A percentile compares a stretch with the other conserved stretches of the same genome.
phyloP scores from a whole-genome alignment of 768 basidiomycete genomes.

The Sarcodon sp. region DNA sequence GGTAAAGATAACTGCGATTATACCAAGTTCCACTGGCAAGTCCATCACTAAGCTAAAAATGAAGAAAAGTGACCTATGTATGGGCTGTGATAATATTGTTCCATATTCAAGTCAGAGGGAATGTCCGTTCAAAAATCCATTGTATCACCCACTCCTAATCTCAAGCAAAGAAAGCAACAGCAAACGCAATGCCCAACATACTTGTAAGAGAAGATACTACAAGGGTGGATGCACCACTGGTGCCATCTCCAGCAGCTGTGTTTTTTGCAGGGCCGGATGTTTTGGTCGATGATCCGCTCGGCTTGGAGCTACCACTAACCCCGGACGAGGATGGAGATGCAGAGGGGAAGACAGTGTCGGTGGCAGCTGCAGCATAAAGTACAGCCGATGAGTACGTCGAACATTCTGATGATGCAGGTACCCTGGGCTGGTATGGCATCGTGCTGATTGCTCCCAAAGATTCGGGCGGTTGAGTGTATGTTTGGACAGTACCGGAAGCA shows the following conservation, averaged over 20 bases:
- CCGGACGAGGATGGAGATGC: constrained; percentile 4
- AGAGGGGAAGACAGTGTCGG: constrained; percentile 4
- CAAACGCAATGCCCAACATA: constrained; percentile 18
- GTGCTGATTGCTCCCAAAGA: constrained; percentile 28
- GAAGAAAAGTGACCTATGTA: not conserved
- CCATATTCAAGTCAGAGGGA: not conserved
- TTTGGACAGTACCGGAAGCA: constrained; percentile 23
- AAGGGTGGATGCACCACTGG: constrained; percentile 9
- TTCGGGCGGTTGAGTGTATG: constrained; percentile 36
- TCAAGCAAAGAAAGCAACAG: constrained; percentile 23
- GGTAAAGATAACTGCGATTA: too few species aligned
- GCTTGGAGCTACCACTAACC: constrained; percentile 2
- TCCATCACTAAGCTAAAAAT: not conserved
- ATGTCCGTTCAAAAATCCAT: not conserved
- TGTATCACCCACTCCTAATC: not conserved
- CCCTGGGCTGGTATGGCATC: constrained; percentile 28
- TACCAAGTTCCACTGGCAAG: not conserved
- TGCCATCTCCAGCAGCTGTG: constrained; percentile 2
- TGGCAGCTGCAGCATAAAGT: constrained; percentile 18
- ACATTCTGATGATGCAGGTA: constrained; percentile 32
- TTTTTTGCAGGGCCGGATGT: constrained; percentile 5
- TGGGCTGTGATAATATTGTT: not conserved
- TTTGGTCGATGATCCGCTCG: constrained; percentile 1
- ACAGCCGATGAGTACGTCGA: constrained; percentile 20
- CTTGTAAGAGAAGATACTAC: constrained; percentile 18